phyloP scores from a whole-genome alignment of 108 stramenopile species.

The Pseudonitzschia multiseries region DNA sequence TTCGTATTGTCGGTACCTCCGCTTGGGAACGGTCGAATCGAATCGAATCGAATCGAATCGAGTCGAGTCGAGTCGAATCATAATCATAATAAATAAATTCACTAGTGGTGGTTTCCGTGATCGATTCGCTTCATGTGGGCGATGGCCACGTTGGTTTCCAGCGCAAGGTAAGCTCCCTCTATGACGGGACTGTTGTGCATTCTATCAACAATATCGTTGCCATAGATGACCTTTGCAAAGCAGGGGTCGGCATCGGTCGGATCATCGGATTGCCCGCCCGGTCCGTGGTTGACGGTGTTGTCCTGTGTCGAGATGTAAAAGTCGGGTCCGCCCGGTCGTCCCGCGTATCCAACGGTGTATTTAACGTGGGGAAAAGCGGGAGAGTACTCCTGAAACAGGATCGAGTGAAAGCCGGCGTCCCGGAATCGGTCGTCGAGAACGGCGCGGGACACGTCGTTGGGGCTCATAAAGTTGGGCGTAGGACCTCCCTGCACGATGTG shows the following conservation, averaged over 20 bases:
- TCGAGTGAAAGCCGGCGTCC: conserved; percentile 33
- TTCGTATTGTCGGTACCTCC: too few species aligned
- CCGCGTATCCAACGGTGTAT: conserved; percentile 84
- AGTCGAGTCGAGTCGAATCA: too few species aligned
- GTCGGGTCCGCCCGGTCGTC: conserved; percentile 91
- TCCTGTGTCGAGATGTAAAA: conserved; percentile 87
- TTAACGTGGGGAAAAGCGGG: conserved; percentile 63
- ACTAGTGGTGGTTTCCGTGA: background rate
- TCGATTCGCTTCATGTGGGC: conserved; percentile 14
- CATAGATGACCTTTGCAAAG: conserved; percentile 84
- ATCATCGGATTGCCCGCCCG: conserved; percentile 84
- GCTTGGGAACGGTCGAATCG: too few species aligned
- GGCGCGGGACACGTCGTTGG: conserved; percentile 15
- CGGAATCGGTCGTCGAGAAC: conserved; percentile 38
- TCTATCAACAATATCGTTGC: conserved; percentile 48
- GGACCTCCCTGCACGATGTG: conserved; percentile 85
- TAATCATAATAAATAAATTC: too few species aligned
- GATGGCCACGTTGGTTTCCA: conserved; percentile 41
- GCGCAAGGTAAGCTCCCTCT: conserved; percentile 25
- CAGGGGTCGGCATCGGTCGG: conserved; percentile 90
- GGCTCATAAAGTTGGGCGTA: conserved; percentile 39
- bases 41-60: too few species aligned
- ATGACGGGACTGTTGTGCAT: conserved; percentile 39
- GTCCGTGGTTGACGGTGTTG: conserved; percentile 85
- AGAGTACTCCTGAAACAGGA: conserved; percentile 85